phyloP scores from a whole-genome alignment of 2,329 filamentous ascomycete species.

The Ophiostoma sp. region DNA sequence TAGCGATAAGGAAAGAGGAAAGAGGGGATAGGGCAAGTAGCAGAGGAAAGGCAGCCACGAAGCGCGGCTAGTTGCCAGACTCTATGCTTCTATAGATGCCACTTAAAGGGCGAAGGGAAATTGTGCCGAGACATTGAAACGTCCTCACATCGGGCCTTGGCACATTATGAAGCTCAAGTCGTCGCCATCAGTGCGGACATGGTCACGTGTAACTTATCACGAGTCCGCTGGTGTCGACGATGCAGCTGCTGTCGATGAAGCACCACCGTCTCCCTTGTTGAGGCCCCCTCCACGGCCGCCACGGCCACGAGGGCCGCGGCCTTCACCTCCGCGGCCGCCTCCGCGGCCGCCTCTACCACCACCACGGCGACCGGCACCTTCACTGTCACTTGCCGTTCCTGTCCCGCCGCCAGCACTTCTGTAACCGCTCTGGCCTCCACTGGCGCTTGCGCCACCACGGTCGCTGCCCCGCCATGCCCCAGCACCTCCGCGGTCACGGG shows the following conservation, averaged over 20 bases:
- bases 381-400: slow-evolving; percentile 67
- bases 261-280: slow-evolving; percentile 51
- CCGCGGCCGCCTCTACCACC: slow-evolving; percentile 53
- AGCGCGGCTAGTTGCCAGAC: not conserved
- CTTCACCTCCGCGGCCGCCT: slow-evolving; percentile 47
- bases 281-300: slow-evolving; percentile 38
- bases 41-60: too few species aligned
- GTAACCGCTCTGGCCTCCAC: slow-evolving; percentile 62
- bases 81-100: not conserved
- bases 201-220: slow-evolving; percentile 5
- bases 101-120: too few species aligned
- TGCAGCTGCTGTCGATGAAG: slow-evolving; percentile 46
- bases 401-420: slow-evolving; percentile 76
- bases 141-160: too few species aligned
- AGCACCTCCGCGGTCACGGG: slow-evolving; percentile 56
- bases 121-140: too few species aligned
- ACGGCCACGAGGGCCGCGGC: slow-evolving; percentile 52
- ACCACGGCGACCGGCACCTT: slow-evolving; percentile 50
- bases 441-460: slow-evolving; percentile 54
- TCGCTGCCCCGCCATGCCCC: slow-evolving; percentile 62
- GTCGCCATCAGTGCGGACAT: too few species aligned
- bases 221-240: slow-evolving; percentile 27
- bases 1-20: not conserved
- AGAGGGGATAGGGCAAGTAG: too few species aligned
- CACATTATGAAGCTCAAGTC: too few species aligned